Evolutionary conservation across 148 eudicot genomes (phyloP), one percentile per base, ranked within the genome.

Genomic region (Rhododendron ferrugineum): DNA sequence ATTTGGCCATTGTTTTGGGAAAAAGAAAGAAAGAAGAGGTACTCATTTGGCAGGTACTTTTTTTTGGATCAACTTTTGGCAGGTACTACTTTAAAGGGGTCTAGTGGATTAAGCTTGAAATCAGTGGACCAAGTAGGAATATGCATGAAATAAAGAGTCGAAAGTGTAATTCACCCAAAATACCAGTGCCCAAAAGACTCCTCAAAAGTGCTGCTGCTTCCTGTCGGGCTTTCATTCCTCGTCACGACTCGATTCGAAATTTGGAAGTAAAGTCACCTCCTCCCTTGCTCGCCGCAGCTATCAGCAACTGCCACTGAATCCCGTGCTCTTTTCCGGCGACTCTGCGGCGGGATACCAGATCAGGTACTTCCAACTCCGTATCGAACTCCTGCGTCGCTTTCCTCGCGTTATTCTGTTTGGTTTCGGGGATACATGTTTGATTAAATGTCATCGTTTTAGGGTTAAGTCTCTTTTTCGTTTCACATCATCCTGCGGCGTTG

Each of bases 331-430:
- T 68, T 80, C 64, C 42, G 64, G 64, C 64, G 42, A 15, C 14
- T n/a, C 75, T 30, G 66, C 83, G 68, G 83, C 46, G 46, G 37
- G n/a, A 80, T 20, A 20, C 30, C 84, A 73, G 56, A 82, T 82
- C 84, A 82, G 84, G 84, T 42, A 82, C n/a, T 82, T 44, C 75
- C 76, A 14, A 23, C 36, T 6, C n/a, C 77, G 28, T 82, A 8
- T 56, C 37, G 6, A 42, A 15, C n/a, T 46, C 44, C 76, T 40
- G 26, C 11, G 6, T 22, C 83, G 44, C 44, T 26, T 54, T 82
- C 18, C 36, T 82, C 46, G 47, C 76, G 15, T 18, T 13, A 40
- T 66, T 42, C 20, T 14, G 5, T 66, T 3, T 13, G 4, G 11
- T 56, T 8, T 44, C 4, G 34, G 46, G 22, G 22, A 62, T 8